A percentile compares a stretch with the other conserved stretches of the same genome.
Conservation (phyloP, 306 rosid genomes). For the Lathyrus tuberosus region DNA sequence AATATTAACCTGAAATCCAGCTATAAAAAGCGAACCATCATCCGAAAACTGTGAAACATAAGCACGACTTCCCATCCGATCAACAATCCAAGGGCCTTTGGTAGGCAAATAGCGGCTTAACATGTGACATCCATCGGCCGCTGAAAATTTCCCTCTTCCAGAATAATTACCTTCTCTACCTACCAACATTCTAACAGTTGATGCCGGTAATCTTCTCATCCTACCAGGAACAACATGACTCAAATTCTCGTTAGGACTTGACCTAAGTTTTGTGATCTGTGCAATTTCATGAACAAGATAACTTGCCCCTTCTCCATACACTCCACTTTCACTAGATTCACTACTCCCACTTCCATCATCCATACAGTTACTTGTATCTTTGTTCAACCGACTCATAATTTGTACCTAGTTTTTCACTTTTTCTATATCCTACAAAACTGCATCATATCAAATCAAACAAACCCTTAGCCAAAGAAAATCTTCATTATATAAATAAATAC, state of each 20-base stretch:
- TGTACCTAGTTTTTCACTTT: no score
- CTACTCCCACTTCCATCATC: conserved; percentile 31
- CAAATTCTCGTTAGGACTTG: conserved; percentile 49
- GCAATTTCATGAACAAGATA: conserved; percentile 61
- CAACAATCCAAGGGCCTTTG: conserved; percentile 56
- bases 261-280: conserved; percentile 53
- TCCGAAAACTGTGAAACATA: conserved; percentile 64
- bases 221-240: conserved; percentile 43
- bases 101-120: conserved; percentile 58
- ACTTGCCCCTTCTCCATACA: conserved; percentile 31
- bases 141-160: conserved; percentile 57
- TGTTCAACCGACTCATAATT: conserved; percentile 49
- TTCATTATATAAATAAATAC: background rate
- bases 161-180: conserved; percentile 58
- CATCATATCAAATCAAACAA: conserved; percentile 16
- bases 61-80: conserved; percentile 53
- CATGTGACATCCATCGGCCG: conserved; percentile 56
- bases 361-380: conserved; percentile 39
- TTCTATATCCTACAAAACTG: conserved; percentile 41
- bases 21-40: conserved; percentile 61
- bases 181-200: conserved; percentile 55
- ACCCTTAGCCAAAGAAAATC: conserved; percentile 15
- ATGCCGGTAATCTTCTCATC: conserved; percentile 49
- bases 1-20: conserved; percentile 57
- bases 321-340: conserved; percentile 38